phyloP scores from a whole-genome alignment of 1,284 basidiomycete species.

The Somion occarium region DNA sequence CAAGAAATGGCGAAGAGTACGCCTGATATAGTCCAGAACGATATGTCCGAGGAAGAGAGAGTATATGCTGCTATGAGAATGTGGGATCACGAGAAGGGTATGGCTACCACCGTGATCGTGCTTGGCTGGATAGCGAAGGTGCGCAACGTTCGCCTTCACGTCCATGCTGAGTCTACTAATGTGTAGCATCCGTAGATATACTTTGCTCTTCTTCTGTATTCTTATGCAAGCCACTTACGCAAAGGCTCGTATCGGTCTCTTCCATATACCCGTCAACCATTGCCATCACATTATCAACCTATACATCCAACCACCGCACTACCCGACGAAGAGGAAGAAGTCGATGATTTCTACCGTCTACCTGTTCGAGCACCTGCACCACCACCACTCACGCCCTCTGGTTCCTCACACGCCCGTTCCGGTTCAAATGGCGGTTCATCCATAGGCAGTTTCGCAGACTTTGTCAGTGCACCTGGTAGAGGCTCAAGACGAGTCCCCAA shows the following conservation, averaged over 20 bases:
- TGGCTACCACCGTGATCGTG: constrained; percentile 73
- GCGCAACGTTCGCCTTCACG: constrained; percentile 19
- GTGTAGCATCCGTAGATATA: constrained; percentile 61
- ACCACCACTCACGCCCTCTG: constrained; percentile 15
- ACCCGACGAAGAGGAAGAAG: constrained; percentile 46
- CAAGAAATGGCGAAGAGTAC: constrained; percentile 59
- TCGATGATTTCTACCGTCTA: constrained; percentile 62
- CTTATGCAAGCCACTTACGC: constrained; percentile 90
- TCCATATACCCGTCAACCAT: constrained; percentile 48
- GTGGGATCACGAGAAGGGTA: constrained; percentile 89
- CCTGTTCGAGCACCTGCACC: constrained; percentile 40
- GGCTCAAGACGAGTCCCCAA: constrained; percentile 22
- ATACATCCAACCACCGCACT: constrained; percentile 21
- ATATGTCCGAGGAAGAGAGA: constrained; percentile 61
- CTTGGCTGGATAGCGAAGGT: constrained; percentile 91
- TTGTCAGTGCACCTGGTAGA: constrained; percentile 44
- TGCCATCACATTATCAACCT: constrained; percentile 18
- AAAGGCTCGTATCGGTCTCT: constrained; percentile 87
- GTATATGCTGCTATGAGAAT: constrained; percentile 70
- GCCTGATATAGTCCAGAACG: constrained; percentile 42
- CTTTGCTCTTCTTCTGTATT: constrained; percentile 89
- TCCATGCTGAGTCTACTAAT: neutral
- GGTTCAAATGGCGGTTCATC: constrained; percentile 22
- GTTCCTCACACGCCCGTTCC: constrained; percentile 11
- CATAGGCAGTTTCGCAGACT: constrained; percentile 51